A percentile compares a stretch with the other conserved stretches of the same genome.
Evolutionary conservation across 192 early-diverging fungal species (phyloP).

Genomic region (Tieghemiomyces parasiticus): DNA sequence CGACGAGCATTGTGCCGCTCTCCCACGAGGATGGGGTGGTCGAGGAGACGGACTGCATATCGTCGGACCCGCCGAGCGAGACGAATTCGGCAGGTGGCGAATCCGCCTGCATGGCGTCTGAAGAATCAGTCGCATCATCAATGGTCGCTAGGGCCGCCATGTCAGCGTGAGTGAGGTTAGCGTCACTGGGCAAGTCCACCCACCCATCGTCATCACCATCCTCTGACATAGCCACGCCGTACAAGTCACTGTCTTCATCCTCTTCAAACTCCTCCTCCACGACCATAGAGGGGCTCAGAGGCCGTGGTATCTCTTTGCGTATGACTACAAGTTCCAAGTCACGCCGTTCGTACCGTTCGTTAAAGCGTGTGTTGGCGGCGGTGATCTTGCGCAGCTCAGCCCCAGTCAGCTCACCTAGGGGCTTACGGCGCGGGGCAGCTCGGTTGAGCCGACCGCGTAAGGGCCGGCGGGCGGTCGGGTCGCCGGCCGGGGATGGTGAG

Average conservation of each 20-base stretch:
- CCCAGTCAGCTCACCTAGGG: background rate
- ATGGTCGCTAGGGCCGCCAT: too few relatives aligned
- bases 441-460: too few relatives aligned
- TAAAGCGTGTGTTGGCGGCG: background rate
- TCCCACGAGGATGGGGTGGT: too few relatives aligned
- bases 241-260: background rate
- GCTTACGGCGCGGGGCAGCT: background rate
- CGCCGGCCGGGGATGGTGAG: too few relatives aligned
- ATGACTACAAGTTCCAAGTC: conserved; percentile 1
- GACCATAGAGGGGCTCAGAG: background rate
- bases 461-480: too few relatives aligned
- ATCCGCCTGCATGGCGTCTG: background rate
- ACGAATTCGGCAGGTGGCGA: background rate
- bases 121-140: background rate
- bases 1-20: too few relatives aligned
- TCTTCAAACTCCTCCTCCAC: background rate
- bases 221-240: too few relatives aligned
- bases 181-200: too few relatives aligned
- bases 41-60: too few relatives aligned
- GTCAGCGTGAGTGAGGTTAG: too few relatives aligned
- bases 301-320: background rate
- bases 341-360: background rate
- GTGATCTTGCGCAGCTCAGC: conserved; percentile 1
- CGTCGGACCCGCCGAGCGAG: too few relatives aligned
- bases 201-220: too few relatives aligned